Percentiles rank a stretch among this genome's conserved stretches.
Evolutionary conservation across 2,329 filamentous ascomycete genomes (phyloP).

Genomic region (Phaeophleospora eucalypticola): DNA sequence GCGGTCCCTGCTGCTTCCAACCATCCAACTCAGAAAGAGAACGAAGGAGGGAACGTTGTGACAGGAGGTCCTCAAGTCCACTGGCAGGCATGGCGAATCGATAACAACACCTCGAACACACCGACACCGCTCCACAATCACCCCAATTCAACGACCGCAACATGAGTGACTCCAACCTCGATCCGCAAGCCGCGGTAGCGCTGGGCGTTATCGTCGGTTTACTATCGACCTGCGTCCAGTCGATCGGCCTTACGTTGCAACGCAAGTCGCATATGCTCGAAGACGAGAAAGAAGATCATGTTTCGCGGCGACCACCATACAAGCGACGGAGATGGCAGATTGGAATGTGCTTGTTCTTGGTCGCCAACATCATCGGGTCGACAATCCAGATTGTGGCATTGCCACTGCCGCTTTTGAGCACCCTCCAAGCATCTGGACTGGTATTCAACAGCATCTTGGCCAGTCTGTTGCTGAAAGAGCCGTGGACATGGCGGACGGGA

Average conservation of each 20-base stretch:
- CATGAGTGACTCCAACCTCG: constrained; percentile 15
- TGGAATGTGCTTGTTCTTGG: constrained; percentile 94
- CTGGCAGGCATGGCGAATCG: constrained; percentile 4
- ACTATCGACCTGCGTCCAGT: constrained; percentile 89
- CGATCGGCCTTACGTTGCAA: constrained; percentile 89
- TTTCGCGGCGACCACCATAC: constrained; percentile 80
- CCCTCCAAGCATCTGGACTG: constrained; percentile 87
- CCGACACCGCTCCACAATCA: neutral
- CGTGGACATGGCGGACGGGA: constrained; percentile 91
- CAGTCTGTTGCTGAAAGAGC: constrained; percentile 84
- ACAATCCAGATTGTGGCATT: constrained; percentile 96
- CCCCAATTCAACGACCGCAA: neutral
- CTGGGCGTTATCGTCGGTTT: constrained; percentile 91
- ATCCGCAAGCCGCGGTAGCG: constrained; percentile 22
- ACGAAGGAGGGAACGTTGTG: neutral
- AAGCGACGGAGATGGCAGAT: constrained; percentile 87
- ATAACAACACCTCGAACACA: constrained; percentile 3
- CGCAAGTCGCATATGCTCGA: constrained; percentile 97
- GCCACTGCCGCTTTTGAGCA: constrained; percentile 88
- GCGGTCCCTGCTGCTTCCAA: neutral
- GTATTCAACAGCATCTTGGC: constrained; percentile 99
- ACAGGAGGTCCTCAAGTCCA: neutral
- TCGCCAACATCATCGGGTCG: constrained; percentile 90
- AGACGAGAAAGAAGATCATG: constrained; percentile 80
- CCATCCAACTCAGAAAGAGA: neutral